A percentile compares a stretch with the other conserved stretches of the same genome.
Conservation (phyloP, 2,329 filamentous ascomycete genomes). For the Fusarium odoratissimum region DNA sequence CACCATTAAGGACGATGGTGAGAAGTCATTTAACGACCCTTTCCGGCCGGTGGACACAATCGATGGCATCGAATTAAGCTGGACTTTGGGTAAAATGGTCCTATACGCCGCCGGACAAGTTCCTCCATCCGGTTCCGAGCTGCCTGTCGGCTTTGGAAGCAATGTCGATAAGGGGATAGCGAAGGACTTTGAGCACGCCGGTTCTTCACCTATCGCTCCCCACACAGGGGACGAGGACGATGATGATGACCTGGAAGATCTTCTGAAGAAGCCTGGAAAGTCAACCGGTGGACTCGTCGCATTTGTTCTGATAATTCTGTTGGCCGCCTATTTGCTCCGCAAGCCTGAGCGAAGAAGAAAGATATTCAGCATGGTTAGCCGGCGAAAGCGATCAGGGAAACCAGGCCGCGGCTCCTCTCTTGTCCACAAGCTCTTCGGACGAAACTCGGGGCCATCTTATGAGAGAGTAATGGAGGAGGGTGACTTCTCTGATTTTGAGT, state of each 20-base stretch:
- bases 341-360: constrained; percentile 77
- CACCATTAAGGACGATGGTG: constrained; percentile 76
- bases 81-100: constrained; percentile 97
- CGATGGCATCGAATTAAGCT: constrained; percentile 90
- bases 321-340: constrained; percentile 79
- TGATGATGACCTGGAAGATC: constrained; percentile 66
- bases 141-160: constrained; percentile 93
- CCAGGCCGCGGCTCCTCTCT: constrained; percentile 63
- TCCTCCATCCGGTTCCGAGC: constrained; percentile 65
- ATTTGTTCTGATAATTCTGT: constrained; percentile 78
- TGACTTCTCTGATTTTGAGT: constrained; percentile 79
- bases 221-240: constrained; percentile 59
- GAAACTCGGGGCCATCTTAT: constrained; percentile 67
- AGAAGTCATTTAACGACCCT: constrained; percentile 79
- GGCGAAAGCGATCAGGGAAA: constrained; percentile 50
- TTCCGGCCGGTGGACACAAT: constrained; percentile 97
- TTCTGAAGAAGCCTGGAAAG: constrained; percentile 76
- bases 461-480: constrained; percentile 90
- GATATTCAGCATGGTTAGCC: constrained; percentile 45
- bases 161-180: constrained; percentile 76
- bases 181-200: constrained; percentile 85
- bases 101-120: constrained; percentile 93
- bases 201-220: constrained; percentile 60
- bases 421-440: constrained; percentile 74
- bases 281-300: constrained; percentile 80